Base-by-base conservation (phyloP, 306 rosid genomes). In the Pachyrhizus erosus region DNA sequence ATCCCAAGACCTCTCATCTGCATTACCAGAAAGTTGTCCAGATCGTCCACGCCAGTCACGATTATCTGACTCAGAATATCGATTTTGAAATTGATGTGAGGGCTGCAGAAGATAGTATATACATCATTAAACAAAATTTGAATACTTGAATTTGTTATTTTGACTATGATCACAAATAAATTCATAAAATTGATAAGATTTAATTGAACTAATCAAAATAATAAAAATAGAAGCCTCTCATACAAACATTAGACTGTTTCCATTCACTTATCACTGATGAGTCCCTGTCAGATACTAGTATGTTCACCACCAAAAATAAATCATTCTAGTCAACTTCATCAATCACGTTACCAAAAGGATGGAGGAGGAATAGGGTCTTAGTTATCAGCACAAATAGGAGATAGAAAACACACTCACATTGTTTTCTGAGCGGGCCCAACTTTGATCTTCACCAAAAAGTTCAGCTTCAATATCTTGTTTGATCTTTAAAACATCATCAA, bases 1-100 rank as follows among this genome's bases (percentile, higher is more conserved):
- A 26, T 90, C 97, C 97, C 94, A 88, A 61, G 97, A 89, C 83
- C 89, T 91, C 48, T 92, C 97, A 57, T 94, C 98, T 51, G 90
- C 87, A 77, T 91, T 54, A 37, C 91, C 52, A 65, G 92, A 83
- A 87, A 75, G 81, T 52, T 82, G 93, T 7, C 91, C 92, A 81
- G 97, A 82, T 5, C 98, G 94, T 48, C 91, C 94, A 87, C 94
- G 99, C 99, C 99, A 96, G 80, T 94, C 97, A 37, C 98, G 97
- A 74, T 70, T 88, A 78, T 94, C 99, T 23, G 95, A 95, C 88
- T 96, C 99, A 70, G 92, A 46, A 74, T 92, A 96, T 73, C 96
- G 94, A 79, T 57, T 79, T 74, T 91, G 97, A 75, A 86, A 51
- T 77, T 80, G 97, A 62, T 48, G 72, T 42, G 87, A 85, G 26